Conservation (phyloP, 1,139 yeast genomes). For the Suhomyces ambrosiae region DNA sequence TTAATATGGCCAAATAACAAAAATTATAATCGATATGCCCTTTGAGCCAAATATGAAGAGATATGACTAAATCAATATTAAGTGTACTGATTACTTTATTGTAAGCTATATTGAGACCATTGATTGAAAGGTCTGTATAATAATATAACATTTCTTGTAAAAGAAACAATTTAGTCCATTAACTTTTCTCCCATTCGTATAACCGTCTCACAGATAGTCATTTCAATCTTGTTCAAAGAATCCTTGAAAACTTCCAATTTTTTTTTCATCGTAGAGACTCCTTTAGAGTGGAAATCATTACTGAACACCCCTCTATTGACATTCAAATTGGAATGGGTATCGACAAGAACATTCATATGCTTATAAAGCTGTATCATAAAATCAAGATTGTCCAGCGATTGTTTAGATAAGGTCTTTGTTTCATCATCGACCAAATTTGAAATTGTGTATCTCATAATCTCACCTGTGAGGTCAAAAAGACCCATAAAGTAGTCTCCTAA, state of each 20-base stretch:
- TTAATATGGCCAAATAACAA: too few species aligned
- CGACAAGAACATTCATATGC: slow-evolving; percentile 17
- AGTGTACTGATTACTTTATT: too few species aligned
- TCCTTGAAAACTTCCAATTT: slow-evolving; percentile 30
- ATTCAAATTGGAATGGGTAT: slow-evolving; percentile 24
- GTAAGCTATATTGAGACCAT: too few species aligned
- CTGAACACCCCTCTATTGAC: slow-evolving; percentile 25
- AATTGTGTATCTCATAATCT: slow-evolving; percentile 41
- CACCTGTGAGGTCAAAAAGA: slow-evolving; percentile 45
- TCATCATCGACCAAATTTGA: slow-evolving; percentile 19
- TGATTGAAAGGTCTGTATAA: too few species aligned
- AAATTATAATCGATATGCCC: too few species aligned
- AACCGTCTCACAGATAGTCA: slow-evolving; percentile 27
- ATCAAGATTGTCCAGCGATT: slow-evolving; percentile 17
- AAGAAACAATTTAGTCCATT: too few species aligned
- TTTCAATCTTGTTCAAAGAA: slow-evolving; percentile 30
- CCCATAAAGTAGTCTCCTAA: slow-evolving; percentile 42
- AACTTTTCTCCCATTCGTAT: slow-evolving; percentile 25
- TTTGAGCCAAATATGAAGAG: too few species aligned
- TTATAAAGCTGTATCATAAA: slow-evolving; percentile 21
- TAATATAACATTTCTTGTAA: too few species aligned
- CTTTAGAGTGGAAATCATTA: slow-evolving; percentile 19
- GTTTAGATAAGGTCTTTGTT: slow-evolving; percentile 15
- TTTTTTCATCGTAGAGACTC: slow-evolving; percentile 21
- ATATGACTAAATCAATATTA: too few species aligned